Base-by-base conservation (phyloP, 2,329 filamentous ascomycete genomes). In the Hymenoscyphus albidus region DNA sequence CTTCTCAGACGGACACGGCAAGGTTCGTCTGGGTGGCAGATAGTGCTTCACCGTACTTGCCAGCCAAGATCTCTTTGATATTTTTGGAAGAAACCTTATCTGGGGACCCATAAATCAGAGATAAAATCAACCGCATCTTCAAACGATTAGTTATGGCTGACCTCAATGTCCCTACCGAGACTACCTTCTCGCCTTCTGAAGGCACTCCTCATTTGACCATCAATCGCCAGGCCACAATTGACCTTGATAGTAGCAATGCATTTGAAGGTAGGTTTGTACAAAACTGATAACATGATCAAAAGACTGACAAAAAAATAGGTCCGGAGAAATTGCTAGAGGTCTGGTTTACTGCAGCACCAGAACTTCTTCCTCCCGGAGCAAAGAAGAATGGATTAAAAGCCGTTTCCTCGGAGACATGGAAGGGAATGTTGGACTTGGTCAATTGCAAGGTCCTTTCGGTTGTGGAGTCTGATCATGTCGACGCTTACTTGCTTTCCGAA, bases 321-420 rank as follows among this genome's bases (percentile, higher is more conserved):
- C 95, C 95, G 56, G 95, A 99, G 82, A 99, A 99, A 83, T 85
- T 99, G 63, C 85, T 99, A 74, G 95, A 99, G 82, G 94, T 99
- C 75, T 99, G 95, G 95, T 98, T 99, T 77, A 90, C 91, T 65
- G 88, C 93, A 31, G 91, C 90, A 73, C 84, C 93, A 60, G 82
- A 86, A 69, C 83, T 88, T 66, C 83, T 96, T 48, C 90, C 93
- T 18, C 80, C 86, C 3, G 85, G 87, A 62, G 88, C 88, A 63
- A 85, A 87, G 68, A 87, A 89, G 18, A 82, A 87, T 76, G 95
- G 95, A 32, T 81, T 99, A 75, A 98, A 98, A 82, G 86, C 88
- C 7, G 93, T 99, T 40, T 82, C 89, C 18, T 83, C 88, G 64
- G 91, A 96, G 61, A 88, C 86, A 60, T 99, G 95, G 95, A 96